A percentile compares a stretch with the other conserved stretches of the same genome.
Conservation (phyloP, 352 stramenopile genomes). For the Phytophthora multivora region DNA sequence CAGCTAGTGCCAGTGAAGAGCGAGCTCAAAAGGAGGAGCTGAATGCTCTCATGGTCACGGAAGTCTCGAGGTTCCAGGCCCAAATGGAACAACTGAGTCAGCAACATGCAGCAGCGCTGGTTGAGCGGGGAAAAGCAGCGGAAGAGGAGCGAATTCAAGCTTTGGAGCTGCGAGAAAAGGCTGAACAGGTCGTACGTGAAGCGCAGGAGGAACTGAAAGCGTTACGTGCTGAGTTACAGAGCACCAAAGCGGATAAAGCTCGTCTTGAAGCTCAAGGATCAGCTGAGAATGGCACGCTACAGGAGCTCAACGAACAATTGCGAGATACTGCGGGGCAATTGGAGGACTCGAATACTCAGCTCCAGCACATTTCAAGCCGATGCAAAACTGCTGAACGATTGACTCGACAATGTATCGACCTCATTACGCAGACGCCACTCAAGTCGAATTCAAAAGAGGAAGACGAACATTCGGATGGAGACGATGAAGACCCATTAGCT, state of each 20-base stretch:
- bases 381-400: conserved; percentile 35
- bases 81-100: conserved; percentile 41
- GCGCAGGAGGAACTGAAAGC: conserved; percentile 35
- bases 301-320: conserved; percentile 68
- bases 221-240: conserved; percentile 37
- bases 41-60: conserved; percentile 55
- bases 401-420: conserved; percentile 32
- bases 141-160: conserved; percentile 35
- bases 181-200: conserved; percentile 30
- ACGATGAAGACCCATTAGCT: conserved; percentile 16
- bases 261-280: conserved; percentile 50
- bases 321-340: conserved; percentile 41
- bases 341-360: conserved; percentile 30
- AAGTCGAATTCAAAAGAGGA: conserved; percentile 2
- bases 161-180: conserved; percentile 37
- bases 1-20: conserved; percentile 41
- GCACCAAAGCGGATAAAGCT: conserved; percentile 47
- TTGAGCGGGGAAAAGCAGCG: conserved; percentile 21
- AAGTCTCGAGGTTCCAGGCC: conserved; percentile 51
- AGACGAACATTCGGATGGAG: conserved; percentile 5
- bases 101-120: conserved; percentile 21
- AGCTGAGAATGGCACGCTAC: conserved; percentile 54
- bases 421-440: conserved; percentile 29
- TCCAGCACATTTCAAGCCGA: conserved; percentile 41
- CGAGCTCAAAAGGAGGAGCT: conserved; percentile 71